Percentiles rank a stretch among this genome's conserved stretches.
Conservation (phyloP, 805 yeast species). For the Schwanniomyces sp. region DNA sequence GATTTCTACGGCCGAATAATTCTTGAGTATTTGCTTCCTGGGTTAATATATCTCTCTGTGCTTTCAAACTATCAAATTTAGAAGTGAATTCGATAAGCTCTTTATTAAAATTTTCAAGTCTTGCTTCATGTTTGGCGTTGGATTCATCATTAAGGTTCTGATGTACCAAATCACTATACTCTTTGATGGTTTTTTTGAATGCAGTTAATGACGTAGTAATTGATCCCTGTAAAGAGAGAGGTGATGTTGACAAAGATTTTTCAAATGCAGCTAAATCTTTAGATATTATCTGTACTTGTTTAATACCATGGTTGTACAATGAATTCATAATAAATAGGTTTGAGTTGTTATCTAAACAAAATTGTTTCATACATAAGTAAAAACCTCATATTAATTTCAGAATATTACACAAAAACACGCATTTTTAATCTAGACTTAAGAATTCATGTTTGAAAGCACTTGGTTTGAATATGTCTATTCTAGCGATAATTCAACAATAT, state of each 20-base stretch:
- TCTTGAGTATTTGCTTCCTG: constrained; percentile 51
- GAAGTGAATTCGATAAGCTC: constrained; percentile 47
- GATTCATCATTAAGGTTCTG: constrained; percentile 59
- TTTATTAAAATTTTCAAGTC: constrained; percentile 57
- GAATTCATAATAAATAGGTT: constrained; percentile 55
- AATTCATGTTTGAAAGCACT: neutral
- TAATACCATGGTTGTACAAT: constrained; percentile 83
- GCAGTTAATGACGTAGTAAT: constrained; percentile 79
- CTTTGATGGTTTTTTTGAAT: constrained; percentile 72
- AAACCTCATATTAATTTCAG: neutral
- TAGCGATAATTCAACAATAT: neutral
- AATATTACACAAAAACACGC: constrained; percentile 4
- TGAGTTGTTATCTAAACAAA: neutral
- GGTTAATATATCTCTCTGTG: constrained; percentile 52
- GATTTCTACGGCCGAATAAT: constrained; percentile 53
- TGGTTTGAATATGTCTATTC: neutral
- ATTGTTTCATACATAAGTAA: neutral
- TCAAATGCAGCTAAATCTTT: constrained; percentile 70
- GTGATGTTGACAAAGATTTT: constrained; percentile 63
- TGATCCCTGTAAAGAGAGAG: constrained; percentile 73
- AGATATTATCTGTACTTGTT: constrained; percentile 73
- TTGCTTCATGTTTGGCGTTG: constrained; percentile 48
- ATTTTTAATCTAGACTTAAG: neutral
- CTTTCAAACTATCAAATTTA: constrained; percentile 55
- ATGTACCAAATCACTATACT: constrained; percentile 56